Conservation (phyloP, 164 flowering plant species). For the Umbilicus rupestris region DNA sequence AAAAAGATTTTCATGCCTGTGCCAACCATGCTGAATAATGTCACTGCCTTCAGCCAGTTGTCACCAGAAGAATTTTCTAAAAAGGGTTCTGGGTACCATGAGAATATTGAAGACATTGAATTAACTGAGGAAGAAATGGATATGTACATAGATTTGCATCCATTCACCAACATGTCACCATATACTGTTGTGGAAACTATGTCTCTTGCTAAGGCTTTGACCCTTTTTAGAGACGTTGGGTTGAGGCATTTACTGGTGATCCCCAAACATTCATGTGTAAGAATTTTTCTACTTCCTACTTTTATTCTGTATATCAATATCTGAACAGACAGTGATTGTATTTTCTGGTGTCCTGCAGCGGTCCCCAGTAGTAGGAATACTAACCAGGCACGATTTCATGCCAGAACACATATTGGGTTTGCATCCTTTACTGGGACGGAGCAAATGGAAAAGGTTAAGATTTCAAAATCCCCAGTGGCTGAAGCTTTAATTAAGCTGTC, state of each 20-base stretch:
- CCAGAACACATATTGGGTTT: constrained; percentile 62
- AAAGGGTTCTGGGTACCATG: constrained; percentile 44
- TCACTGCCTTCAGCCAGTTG: constrained; percentile 28
- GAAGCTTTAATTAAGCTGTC: constrained; percentile 16
- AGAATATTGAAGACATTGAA: constrained; percentile 47
- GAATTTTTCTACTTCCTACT: constrained; percentile 15
- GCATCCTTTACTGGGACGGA: constrained; percentile 43
- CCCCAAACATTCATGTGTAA: constrained; percentile 69
- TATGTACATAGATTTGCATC: constrained; percentile 85
- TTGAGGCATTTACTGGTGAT: constrained; percentile 77
- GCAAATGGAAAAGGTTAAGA: constrained; percentile 63
- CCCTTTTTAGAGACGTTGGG: constrained; percentile 78
- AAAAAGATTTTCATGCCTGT: constrained; percentile 41
- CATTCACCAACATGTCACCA: constrained; percentile 76
- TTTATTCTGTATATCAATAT: background rate
- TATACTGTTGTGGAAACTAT: constrained; percentile 89
- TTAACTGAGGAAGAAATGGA: constrained; percentile 77
- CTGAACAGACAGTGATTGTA: background rate
- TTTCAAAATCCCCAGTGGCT: constrained; percentile 23
- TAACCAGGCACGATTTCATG: constrained; percentile 93
- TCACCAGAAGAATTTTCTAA: constrained; percentile 73
- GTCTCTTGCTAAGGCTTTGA: constrained; percentile 84
- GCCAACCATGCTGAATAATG: constrained; percentile 18
- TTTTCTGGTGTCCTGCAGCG: constrained; percentile 35
- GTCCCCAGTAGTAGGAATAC: constrained; percentile 65